A percentile compares a stretch with the other conserved stretches of the same genome.
phyloP scores from a whole-genome alignment of 768 basidiomycete genomes.

The Tephrocybe sp. region DNA sequence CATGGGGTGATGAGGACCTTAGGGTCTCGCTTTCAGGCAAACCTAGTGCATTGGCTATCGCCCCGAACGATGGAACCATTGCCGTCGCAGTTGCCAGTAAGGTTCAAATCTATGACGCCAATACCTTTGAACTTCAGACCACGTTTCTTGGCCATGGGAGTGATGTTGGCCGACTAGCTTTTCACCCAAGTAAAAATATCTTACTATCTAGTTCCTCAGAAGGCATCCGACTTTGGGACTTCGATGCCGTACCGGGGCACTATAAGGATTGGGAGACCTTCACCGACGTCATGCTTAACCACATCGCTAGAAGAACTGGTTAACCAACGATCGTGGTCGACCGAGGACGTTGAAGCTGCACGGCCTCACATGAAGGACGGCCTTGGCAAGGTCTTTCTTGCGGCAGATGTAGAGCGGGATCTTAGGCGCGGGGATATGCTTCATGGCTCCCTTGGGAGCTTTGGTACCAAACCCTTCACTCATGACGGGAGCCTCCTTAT shows the following conservation, averaged over 20 bases:
- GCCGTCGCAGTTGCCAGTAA: neutral
- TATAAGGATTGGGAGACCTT: neutral
- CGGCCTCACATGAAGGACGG: neutral
- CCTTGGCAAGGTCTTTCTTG: neutral
- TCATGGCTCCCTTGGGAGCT: neutral
- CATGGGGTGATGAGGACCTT: neutral
- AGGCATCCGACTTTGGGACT: neutral
- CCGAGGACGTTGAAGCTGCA: neutral
- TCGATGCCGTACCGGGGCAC: neutral
- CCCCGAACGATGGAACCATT: neutral
- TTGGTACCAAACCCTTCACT: neutral
- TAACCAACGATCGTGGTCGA: neutral
- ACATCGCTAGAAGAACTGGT: neutral
- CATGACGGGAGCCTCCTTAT: neutral
- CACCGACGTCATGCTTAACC: neutral
- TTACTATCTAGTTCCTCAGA: neutral
- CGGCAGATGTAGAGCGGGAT: neutral
- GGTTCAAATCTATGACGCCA: neutral
- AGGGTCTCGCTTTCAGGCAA: neutral
- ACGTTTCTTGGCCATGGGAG: neutral
- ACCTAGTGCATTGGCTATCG: neutral
- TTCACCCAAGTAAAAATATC: neutral
- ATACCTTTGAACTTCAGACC: neutral
- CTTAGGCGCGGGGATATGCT: neutral
- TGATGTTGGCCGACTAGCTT: neutral